Percentiles rank a stretch among this genome's conserved stretches.
Evolutionary conservation across 371 early-diverging fungal species (phyloP).

Genomic region (Rhizopus stolonifer): DNA sequence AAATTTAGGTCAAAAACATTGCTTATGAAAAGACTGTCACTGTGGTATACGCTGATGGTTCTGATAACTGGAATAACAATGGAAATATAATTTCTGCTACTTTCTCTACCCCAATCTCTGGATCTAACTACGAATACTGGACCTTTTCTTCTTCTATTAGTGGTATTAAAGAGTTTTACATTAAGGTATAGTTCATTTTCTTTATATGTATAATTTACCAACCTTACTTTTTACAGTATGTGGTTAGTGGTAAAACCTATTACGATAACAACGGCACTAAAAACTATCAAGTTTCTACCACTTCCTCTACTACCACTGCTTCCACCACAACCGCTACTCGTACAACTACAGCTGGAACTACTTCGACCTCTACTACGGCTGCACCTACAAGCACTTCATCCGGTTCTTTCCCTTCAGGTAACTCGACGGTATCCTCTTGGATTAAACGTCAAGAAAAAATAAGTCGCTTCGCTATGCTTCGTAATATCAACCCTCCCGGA

Average conservation of each 20-base stretch:
- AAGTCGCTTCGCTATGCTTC: slow-evolving; percentile 24
- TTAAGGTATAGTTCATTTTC: slow-evolving; percentile 19
- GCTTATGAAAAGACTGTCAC: slow-evolving; percentile 37
- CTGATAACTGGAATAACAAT: slow-evolving; percentile 29
- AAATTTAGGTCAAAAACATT: slow-evolving; percentile 34
- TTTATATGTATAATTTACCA: not conserved
- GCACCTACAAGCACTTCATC: slow-evolving; percentile 12
- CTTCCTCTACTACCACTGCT: not conserved
- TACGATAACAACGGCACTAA: slow-evolving; percentile 36
- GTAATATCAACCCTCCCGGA: slow-evolving; percentile 40
- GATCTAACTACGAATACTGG: slow-evolving; percentile 42
- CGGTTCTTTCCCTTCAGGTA: slow-evolving; percentile 26
- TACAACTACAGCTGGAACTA: slow-evolving; percentile 18
- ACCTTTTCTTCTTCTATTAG: slow-evolving; percentile 28
- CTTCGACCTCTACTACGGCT: slow-evolving; percentile 18
- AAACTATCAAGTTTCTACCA: slow-evolving; percentile 22
- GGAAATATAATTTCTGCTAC: slow-evolving; percentile 20
- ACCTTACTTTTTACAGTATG: slow-evolving; percentile 24
- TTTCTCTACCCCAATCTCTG: slow-evolving; percentile 20
- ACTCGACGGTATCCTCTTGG: slow-evolving; percentile 26
- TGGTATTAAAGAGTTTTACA: slow-evolving; percentile 42
- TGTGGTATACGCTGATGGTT: slow-evolving; percentile 30
- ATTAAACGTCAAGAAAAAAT: slow-evolving; percentile 12
- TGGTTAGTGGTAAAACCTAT: slow-evolving; percentile 32
- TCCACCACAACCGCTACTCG: slow-evolving; percentile 13